Conservation (phyloP, 2,329 filamentous ascomycete genomes). For the Shiraia bambusicola region DNA sequence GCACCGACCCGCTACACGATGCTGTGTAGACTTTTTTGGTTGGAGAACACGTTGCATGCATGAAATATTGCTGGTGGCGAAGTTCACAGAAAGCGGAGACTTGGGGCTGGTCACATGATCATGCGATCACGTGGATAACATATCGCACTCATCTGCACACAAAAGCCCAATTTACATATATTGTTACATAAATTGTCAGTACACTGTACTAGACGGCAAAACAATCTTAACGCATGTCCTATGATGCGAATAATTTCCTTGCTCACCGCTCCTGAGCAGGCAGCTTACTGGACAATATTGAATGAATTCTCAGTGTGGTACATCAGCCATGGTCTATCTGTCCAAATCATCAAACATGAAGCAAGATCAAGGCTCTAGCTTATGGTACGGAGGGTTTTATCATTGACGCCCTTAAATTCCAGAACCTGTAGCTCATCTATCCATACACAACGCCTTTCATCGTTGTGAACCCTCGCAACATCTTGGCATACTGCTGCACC, state of each 20-base stretch:
- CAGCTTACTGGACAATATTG: not conserved
- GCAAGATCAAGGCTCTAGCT: too few relatives aligned
- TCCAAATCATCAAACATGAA: too few relatives aligned
- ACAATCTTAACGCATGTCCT: too few relatives aligned
- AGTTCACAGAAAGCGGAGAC: slow-evolving; percentile 8
- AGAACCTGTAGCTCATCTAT: not conserved
- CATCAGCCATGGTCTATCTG: too few relatives aligned
- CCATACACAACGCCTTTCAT: not conserved
- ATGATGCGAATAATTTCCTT: not conserved
- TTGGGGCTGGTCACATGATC: slow-evolving; percentile 20
- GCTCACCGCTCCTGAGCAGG: not conserved
- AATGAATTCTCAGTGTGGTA: too few relatives aligned
- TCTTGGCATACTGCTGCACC: not conserved
- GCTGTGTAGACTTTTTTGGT: slow-evolving; percentile 51
- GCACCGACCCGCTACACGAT: slow-evolving; percentile 54
- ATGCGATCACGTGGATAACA: slow-evolving; percentile 17
- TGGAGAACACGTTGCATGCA: slow-evolving; percentile 51
- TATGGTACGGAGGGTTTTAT: too few relatives aligned
- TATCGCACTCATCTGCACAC: too few relatives aligned
- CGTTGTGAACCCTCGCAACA: not conserved
- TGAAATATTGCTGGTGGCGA: slow-evolving; percentile 11
- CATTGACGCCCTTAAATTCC: not conserved
- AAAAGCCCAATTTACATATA: too few relatives aligned
- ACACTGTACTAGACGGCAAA: too few relatives aligned
- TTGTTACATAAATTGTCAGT: too few relatives aligned